Conservation (phyloP, 2,329 filamentous ascomycete genomes). For the Thelonectria blattea region DNA sequence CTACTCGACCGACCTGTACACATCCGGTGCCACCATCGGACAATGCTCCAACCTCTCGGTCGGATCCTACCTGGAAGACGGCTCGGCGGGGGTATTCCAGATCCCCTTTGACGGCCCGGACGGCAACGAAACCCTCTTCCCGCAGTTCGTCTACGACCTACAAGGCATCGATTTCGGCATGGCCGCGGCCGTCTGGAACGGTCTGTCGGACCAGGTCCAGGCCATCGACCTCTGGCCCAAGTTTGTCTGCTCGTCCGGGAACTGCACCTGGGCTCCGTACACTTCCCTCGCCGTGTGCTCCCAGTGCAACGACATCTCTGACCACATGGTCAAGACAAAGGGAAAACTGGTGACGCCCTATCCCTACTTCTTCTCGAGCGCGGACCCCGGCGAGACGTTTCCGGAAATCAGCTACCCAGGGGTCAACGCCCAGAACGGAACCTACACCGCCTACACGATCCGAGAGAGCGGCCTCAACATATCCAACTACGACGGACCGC, state of each 20-base stretch:
- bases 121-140: neutral
- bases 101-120: neutral
- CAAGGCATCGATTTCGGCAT: constrained; percentile 10
- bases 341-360: neutral
- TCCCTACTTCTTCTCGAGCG: neutral
- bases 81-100: neutral
- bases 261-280: constrained; percentile 21
- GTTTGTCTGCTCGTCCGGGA: constrained; percentile 13
- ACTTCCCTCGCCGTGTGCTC: constrained; percentile 7
- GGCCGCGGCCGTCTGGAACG: constrained; percentile 16
- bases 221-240: neutral
- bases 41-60: neutral
- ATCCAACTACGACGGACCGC: neutral
- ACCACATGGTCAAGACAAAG: neutral
- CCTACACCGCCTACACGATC: neutral
- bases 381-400: neutral
- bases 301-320: constrained; percentile 1
- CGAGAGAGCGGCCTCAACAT: neutral
- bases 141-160: neutral
- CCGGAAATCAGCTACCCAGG: constrained; percentile 4
- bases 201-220: neutral
- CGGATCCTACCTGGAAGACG: neutral
- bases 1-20: neutral
- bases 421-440: neutral
- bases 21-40: neutral